phyloP scores from a whole-genome alignment of 192 early-diverging fungal genomes.

The Gamsiella multidivaricata region DNA sequence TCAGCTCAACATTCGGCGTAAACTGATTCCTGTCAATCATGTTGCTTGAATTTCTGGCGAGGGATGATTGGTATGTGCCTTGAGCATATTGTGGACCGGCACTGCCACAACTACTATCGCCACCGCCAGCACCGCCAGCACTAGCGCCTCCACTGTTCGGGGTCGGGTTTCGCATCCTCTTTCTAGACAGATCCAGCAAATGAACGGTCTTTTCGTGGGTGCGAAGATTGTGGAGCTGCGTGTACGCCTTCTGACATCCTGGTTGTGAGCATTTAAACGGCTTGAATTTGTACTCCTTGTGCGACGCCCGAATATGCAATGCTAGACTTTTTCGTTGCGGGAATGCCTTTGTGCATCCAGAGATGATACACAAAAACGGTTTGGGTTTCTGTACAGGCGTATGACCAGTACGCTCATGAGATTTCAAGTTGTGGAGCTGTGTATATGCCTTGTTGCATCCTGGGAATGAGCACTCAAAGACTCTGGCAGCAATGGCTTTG shows the following conservation, averaged over 20 bases:
- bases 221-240: constrained; percentile 81
- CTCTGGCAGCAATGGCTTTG: constrained; percentile 64
- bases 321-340: constrained; percentile 80
- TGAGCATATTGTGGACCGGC: neutral
- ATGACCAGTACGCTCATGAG: constrained; percentile 67
- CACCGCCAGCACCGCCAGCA: neutral
- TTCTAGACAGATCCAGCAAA: constrained; percentile 40
- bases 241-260: constrained; percentile 82
- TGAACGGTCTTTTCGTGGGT: constrained; percentile 77
- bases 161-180: constrained; percentile 35
- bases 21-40: constrained; percentile 2
- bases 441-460: constrained; percentile 56
- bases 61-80: neutral
- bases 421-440: constrained; percentile 57
- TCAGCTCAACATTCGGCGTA: neutral
- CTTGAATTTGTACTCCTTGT: constrained; percentile 55
- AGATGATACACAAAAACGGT: constrained; percentile 73
- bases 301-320: constrained; percentile 67
- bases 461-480: constrained; percentile 56
- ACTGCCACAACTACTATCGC: neutral
- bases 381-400: constrained; percentile 65
- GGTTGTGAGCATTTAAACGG: constrained; percentile 68
- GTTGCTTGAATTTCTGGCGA: neutral
- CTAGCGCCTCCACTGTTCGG: neutral
- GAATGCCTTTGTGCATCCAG: constrained; percentile 75